Conservation (phyloP, 768 basidiomycete genomes). For the Pulveroboletus ravenelii region DNA sequence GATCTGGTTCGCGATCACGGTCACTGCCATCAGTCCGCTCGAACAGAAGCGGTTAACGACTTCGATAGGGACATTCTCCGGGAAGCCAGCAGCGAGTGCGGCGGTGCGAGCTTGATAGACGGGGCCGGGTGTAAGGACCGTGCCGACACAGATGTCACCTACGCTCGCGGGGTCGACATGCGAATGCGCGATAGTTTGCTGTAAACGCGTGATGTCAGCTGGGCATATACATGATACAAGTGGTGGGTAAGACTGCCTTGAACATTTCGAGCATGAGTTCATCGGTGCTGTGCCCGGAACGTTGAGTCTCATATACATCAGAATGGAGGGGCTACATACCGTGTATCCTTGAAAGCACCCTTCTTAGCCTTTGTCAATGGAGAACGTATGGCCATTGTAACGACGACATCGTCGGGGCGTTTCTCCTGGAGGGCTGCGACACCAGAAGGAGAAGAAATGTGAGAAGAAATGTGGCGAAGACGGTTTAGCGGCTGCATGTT, state of each 20-base stretch:
- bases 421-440: too few relatives aligned
- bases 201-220: neutral
- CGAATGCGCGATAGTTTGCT: constrained; percentile 59
- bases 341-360: constrained; percentile 55
- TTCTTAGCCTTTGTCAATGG: too few relatives aligned
- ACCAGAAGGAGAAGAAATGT: too few relatives aligned
- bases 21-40: constrained; percentile 81
- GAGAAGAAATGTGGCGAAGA: too few relatives aligned
- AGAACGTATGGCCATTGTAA: too few relatives aligned
- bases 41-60: constrained; percentile 79
- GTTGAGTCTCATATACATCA: constrained; percentile 6
- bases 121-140: constrained; percentile 60
- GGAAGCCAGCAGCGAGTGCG: constrained; percentile 76
- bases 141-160: constrained; percentile 78
- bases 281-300: constrained; percentile 50
- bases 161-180: constrained; percentile 60
- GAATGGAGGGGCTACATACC: constrained; percentile 32
- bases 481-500: too few relatives aligned
- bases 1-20: constrained; percentile 71
- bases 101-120: constrained; percentile 70
- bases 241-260: constrained; percentile 40
- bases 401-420: too few relatives aligned
- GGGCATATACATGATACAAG: neutral
- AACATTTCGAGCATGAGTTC: constrained; percentile 81
- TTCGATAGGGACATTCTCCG: constrained; percentile 71